Evolutionary conservation across 2,329 filamentous ascomycete species (phyloP), one percentile per base, ranked within the genome.

Genomic region (Colletotrichum somersetense): DNA sequence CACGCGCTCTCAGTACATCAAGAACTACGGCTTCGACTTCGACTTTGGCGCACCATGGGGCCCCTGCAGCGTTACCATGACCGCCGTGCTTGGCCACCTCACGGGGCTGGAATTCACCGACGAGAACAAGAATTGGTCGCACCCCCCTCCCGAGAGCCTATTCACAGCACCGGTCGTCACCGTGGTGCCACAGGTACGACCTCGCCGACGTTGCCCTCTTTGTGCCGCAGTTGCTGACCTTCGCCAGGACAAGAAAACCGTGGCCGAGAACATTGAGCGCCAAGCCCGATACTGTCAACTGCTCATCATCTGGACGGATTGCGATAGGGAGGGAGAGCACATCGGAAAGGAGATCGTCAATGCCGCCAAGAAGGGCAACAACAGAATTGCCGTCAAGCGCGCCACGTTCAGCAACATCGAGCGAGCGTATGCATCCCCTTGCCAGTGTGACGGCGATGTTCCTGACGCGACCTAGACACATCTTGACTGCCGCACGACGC

Each of bases 241-340:
- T 53, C 5, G 3, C 2, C 75, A 95, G 90, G 91, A 95, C 78
- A 97, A 95, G 79, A 91, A 91, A 77, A 84, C 87, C 1, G 92
- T 99, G 74, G 95, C 95, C 12, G 87, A 91, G 42, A 99, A 99
- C 78, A 96, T 99, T 77, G 89, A 92, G 76, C 84, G 88, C 1
- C 92, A 97, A 80, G 96, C 96, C 23, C 88, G 88, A 72, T 88
- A 89, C 79, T 88, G 91, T n/a, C 89, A 87, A 67, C 90, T 91
- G 16, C 86, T 99, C 42, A 96, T 97, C 81, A 98, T 99, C 77
- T 99, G 96, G 96, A 99, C 96, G 0, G 96, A 99, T 87, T 98
- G 96, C 82, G 96, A 99, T 85, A 91, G 95, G 67, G 96, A 99
- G 86, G 96, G 96, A 46, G 96, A 99, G 81, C 93, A 98, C 79